Evolutionary conservation across 768 basidiomycete genomes (phyloP).

Genomic region (Serendipita sp.): DNA sequence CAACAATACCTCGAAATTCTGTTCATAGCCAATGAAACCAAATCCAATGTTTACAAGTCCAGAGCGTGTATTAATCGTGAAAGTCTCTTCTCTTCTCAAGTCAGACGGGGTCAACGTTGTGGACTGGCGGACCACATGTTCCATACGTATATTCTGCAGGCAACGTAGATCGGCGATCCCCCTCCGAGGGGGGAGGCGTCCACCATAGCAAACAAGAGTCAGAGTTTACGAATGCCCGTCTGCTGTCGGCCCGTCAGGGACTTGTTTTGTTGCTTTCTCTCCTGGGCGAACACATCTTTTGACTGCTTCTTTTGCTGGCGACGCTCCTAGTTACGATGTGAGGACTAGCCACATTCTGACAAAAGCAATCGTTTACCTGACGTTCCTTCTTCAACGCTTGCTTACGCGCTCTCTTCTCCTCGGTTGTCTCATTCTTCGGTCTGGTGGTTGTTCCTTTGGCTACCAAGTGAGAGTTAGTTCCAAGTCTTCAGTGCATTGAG

Average conservation of each 20-base stretch:
- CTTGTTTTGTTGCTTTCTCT: conserved; percentile 45
- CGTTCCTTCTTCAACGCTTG: conserved; percentile 50
- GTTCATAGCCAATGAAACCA: not conserved
- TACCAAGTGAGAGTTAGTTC: no score
- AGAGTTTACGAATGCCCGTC: conserved; percentile 33
- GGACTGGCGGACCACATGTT: no score
- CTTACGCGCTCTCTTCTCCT: conserved; percentile 60
- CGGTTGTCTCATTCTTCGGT: conserved; percentile 57
- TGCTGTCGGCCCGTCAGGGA: conserved; percentile 31
- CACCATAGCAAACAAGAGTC: no score
- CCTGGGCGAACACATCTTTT: conserved; percentile 46
- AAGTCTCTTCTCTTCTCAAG: no score
- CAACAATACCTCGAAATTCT: not conserved
- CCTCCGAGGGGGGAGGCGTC: no score
- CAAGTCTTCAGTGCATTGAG: no score
- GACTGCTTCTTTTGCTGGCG: conserved; percentile 51
- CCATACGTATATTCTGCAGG: no score
- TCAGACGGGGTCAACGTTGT: no score
- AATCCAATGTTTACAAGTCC: conserved; percentile 31
- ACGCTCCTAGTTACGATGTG: conserved; percentile 22
- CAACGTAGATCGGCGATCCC: no score
- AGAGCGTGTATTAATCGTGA: no score
- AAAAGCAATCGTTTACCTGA: conserved; percentile 22
- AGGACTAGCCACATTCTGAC: conserved; percentile 4
- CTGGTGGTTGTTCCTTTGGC: conserved; percentile 24